Evolutionary conservation across 306 rosid genomes (phyloP).

Genomic region (Medicago arabica): DNA sequence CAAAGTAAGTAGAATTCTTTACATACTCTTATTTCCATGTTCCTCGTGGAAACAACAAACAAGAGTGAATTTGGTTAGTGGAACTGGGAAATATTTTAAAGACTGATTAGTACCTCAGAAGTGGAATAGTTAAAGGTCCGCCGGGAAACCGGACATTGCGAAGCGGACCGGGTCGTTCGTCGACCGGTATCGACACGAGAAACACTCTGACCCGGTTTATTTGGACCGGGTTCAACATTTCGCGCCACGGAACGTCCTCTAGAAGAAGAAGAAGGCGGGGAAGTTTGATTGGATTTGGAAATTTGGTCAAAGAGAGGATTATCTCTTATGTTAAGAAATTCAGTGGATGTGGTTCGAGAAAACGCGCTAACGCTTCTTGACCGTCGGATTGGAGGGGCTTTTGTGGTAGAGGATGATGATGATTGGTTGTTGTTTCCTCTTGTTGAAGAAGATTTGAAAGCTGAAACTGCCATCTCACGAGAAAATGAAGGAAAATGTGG

Average conservation of each 20-base stretch:
- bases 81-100: background rate
- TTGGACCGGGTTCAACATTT: constrained; percentile 17
- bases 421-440: constrained; percentile 51
- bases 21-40: background rate
- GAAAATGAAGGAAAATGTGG: constrained; percentile 4
- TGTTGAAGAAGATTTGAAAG: constrained; percentile 84
- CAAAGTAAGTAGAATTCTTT: constrained; percentile 25
- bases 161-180: constrained; percentile 63
- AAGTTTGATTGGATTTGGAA: constrained; percentile 33
- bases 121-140: constrained; percentile 42
- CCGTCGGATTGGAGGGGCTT: constrained; percentile 65
- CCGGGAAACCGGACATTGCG: constrained; percentile 63
- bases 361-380: constrained; percentile 87
- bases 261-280: background rate
- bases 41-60: constrained; percentile 19
- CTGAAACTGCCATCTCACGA: constrained; percentile 71
- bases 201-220: constrained; percentile 48
- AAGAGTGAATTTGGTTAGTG: background rate
- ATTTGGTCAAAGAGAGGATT: constrained; percentile 72
- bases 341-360: constrained; percentile 45
- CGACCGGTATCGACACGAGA: constrained; percentile 57
- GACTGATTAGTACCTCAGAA: constrained; percentile 62
- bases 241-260: constrained; percentile 32
- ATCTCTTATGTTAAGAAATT: constrained; percentile 80
- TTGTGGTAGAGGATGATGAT: constrained; percentile 7